phyloP scores from a whole-genome alignment of 495 filamentous ascomycete species.

The Xylaria grammica region DNA sequence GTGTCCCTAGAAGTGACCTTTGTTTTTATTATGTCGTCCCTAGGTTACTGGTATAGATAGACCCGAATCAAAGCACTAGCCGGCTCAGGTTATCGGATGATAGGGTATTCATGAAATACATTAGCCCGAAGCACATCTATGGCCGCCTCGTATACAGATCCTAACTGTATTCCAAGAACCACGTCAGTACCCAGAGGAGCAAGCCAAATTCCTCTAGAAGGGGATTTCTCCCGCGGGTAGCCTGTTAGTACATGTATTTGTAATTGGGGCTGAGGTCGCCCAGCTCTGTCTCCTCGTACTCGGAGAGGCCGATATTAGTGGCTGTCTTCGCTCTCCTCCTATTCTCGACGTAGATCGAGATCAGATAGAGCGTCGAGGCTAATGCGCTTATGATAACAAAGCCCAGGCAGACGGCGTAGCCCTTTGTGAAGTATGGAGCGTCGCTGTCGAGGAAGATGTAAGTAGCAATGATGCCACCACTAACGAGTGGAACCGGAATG shows the following conservation, averaged over 20 bases:
- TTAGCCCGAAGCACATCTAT: not conserved
- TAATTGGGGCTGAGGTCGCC: slow-evolving; percentile 73
- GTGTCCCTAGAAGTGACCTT: too few relatives aligned
- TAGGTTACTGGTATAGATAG: not conserved
- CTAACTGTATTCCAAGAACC: not conserved
- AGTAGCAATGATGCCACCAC: slow-evolving; percentile 86
- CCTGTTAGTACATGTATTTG: slow-evolving; percentile 58
- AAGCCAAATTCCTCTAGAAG: not conserved
- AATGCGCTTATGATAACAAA: slow-evolving; percentile 72
- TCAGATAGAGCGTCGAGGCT: slow-evolving; percentile 65
- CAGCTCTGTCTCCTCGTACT: slow-evolving; percentile 74
- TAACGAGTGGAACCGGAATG: not conserved
- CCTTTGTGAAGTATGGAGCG: slow-evolving; percentile 70
- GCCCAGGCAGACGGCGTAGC: slow-evolving; percentile 78
- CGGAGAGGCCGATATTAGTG: slow-evolving; percentile 62
- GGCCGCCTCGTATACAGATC: not conserved
- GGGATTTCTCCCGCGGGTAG: too few relatives aligned
- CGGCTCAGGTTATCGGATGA: not conserved
- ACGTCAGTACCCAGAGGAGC: not conserved
- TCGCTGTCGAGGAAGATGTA: slow-evolving; percentile 79
- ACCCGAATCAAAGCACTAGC: not conserved
- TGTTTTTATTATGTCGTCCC: not conserved
- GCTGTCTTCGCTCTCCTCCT: slow-evolving; percentile 59
- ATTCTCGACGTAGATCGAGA: slow-evolving; percentile 69
- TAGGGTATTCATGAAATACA: too few relatives aligned